Percentiles rank a stretch among this genome's conserved stretches.
These are phyloP conservation scores for Tilletia indica DNA, from an alignment of 1,284 basidiomycete species.

Conservation along the genomic window DNA sequence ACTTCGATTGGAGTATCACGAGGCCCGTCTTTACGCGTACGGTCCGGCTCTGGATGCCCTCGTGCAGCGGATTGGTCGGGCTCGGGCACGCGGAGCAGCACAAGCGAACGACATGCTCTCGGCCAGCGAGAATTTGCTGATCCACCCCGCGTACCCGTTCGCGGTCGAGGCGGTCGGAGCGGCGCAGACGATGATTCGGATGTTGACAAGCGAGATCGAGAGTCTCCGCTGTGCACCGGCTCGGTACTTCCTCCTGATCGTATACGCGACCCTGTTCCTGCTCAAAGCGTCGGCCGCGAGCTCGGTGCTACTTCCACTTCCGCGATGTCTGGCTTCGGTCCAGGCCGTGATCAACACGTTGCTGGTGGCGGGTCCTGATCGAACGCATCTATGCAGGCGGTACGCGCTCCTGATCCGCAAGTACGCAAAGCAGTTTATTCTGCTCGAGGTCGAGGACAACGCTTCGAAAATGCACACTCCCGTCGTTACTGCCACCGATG, in stretches of 20 bases:
- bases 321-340: slow-evolving; percentile 8
- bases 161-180: slow-evolving; percentile 38
- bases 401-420: slow-evolving; percentile 13
- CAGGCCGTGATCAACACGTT: slow-evolving; percentile 14
- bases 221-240: slow-evolving; percentile 42
- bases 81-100: slow-evolving; percentile 25
- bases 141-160: slow-evolving; percentile 39
- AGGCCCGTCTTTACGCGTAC: slow-evolving; percentile 36
- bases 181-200: slow-evolving; percentile 38
- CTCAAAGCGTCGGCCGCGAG: slow-evolving; percentile 28
- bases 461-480: slow-evolving; percentile 7
- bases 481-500: not conserved
- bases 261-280: slow-evolving; percentile 38
- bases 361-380: slow-evolving; percentile 3
- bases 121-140: slow-evolving; percentile 30
- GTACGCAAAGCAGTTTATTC: slow-evolving; percentile 12
- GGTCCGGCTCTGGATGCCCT: slow-evolving; percentile 39
- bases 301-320: slow-evolving; percentile 5
- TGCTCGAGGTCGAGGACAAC: slow-evolving; percentile 17
- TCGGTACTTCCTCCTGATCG: slow-evolving; percentile 38
- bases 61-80: slow-evolving; percentile 30
- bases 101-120: not conserved
- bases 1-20: slow-evolving; percentile 39
- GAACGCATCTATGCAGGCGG: slow-evolving; percentile 6
- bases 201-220: slow-evolving; percentile 36